These are phyloP conservation scores for Pigoraptor vietnamica DNA, from an alignment of 78 protist genomes.

Conservation along the genomic window DNA sequence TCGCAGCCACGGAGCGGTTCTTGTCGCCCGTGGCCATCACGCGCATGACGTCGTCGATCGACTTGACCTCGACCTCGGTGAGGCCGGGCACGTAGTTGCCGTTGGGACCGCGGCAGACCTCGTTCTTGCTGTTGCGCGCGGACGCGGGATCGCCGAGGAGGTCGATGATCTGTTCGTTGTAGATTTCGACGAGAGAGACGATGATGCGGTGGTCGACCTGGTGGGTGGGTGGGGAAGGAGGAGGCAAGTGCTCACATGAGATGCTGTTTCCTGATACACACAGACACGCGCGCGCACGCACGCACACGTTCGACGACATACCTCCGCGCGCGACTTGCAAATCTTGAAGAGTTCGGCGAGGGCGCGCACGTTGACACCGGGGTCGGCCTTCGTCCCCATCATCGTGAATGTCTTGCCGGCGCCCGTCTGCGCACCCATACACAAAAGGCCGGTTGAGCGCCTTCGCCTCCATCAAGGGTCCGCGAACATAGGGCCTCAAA, in stretches of 20 bases:
- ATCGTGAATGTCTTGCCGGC: slow-evolving; percentile 52
- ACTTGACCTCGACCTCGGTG: neutral
- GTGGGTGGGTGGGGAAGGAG: too few species aligned
- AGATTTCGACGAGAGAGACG: slow-evolving; percentile 25
- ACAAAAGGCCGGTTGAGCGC: neutral
- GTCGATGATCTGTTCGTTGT: slow-evolving; percentile 41
- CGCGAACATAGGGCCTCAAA: too few species aligned
- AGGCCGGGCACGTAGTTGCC: neutral
- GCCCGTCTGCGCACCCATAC: neutral
- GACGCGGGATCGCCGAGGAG: slow-evolving; percentile 21
- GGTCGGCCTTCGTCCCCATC: slow-evolving; percentile 32
- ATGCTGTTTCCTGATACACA: neutral
- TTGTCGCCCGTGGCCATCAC: neutral
- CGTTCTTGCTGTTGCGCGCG: neutral
- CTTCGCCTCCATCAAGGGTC: too few species aligned
- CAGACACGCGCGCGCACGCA: neutral
- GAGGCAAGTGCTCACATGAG: neutral
- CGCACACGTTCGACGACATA: neutral
- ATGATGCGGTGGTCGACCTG: neutral
- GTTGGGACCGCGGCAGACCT: neutral
- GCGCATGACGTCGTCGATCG: neutral
- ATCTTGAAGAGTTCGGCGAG: neutral
- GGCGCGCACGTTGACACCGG: slow-evolving; percentile 24
- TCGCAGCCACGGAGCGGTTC: slow-evolving; percentile 64
- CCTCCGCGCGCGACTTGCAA: neutral